phyloP scores from a whole-genome alignment of 345 rosid species.

The Punica granatum region DNA sequence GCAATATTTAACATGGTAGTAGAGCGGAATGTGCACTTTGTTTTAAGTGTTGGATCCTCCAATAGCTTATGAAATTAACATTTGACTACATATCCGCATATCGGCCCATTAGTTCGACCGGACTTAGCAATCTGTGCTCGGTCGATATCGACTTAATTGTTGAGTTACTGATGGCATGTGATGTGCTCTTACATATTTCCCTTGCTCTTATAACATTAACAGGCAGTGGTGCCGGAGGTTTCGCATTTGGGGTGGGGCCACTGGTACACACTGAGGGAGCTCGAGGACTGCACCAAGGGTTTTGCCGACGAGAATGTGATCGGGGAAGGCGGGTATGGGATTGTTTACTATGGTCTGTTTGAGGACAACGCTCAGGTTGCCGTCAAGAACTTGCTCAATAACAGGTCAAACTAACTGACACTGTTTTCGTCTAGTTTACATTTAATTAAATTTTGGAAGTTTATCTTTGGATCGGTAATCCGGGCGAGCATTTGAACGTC shows the following conservation, averaged over 20 bases:
- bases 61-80: too few relatives aligned
- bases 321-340: constrained; percentile 95
- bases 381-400: constrained; percentile 84
- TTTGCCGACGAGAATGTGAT: constrained; percentile 72
- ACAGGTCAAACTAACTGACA: constrained; percentile 37
- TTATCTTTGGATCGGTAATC: neutral
- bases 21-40: too few relatives aligned
- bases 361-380: constrained; percentile 63
- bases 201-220: neutral
- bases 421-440: neutral
- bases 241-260: constrained; percentile 55
- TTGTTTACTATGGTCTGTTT: constrained; percentile 75
- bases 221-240: constrained; percentile 43
- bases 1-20: too few relatives aligned
- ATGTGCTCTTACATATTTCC: neutral
- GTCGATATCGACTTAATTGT: neutral
- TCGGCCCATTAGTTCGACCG: neutral
- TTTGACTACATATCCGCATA: too few relatives aligned
- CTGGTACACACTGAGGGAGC: constrained; percentile 73
- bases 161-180: neutral
- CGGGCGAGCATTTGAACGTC: neutral
- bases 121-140: neutral
- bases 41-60: too few relatives aligned
- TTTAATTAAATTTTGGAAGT: neutral
- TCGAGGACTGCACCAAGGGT: constrained; percentile 62